Evolutionary conservation across 352 stramenopile species (phyloP), one percentile per base, ranked within the genome.

Genomic region (Pythium apleroticum): DNA sequence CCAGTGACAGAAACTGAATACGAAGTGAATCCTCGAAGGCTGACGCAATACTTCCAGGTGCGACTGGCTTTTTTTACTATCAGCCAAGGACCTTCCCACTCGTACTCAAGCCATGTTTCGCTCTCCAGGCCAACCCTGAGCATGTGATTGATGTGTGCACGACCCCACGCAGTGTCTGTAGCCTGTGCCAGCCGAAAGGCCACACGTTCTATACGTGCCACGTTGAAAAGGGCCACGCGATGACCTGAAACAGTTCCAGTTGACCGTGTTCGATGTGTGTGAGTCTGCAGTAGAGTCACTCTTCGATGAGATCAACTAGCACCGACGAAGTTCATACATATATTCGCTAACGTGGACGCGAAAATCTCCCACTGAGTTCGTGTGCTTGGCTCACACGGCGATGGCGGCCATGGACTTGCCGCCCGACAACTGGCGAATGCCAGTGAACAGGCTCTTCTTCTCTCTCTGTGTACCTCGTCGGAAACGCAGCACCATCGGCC

Each of bases 401-500:
- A 75, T 75, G 11, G 65, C 33, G 14, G 45, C 63, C 7, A 63
- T 50, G 7, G 73, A 60, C 12, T 71, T 69, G 19, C 43, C 61
- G 19, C 65, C 61, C 12, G 75, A 68, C 8, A 80, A 66, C 31
- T 78, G 78, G 22, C 73, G 68, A 25, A 82, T 65, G 22, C 63
- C 74, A 19, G 78, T 76, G 48, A 94, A 94, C 30, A 94, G 62
- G 76, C 83, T 94, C 62, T 72, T 86, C 64, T 89, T 92, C 63
- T 88, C 79, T 30, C 78, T 91, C 39, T 76, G 78, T 46, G 90
- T 91, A 19, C 86, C 83, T 61, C 83, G 83, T 57, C 87, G 85
- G 65, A 96, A 96, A 5, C 85, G 85, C 25, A 96, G 70, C 39
- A 89, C 78, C 48, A 94, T 78, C 15, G 87, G 87, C 0, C 85